Evolutionary conservation across 108 stramenopile genomes (phyloP).

Genomic region (Skeletonema menzelii): DNA sequence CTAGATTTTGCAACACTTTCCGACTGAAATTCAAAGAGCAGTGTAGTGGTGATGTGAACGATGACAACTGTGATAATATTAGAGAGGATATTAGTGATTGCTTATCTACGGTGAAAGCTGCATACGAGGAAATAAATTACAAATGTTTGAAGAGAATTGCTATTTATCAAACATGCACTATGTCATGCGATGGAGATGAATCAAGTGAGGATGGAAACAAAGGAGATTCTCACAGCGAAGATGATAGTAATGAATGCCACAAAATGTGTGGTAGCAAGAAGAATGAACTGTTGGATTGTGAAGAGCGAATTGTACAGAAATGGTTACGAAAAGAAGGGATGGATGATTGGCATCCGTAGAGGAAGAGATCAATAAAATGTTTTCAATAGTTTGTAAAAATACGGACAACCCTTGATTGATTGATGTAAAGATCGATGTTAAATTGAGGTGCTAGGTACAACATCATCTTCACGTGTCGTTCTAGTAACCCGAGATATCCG

Average conservation of each 20-base stretch:
- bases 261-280: background rate
- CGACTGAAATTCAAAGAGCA: slow-evolving; percentile 1
- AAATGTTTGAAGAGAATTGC: background rate
- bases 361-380: background rate
- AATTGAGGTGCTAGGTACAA: background rate
- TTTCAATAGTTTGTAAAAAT: background rate
- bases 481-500: slow-evolving; percentile 10
- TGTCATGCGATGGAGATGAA: background rate
- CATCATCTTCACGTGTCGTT: background rate
- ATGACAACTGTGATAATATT: background rate
- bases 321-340: background rate
- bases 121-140: background rate
- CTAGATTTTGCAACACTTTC: background rate
- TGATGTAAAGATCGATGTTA: background rate
- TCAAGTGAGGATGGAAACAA: background rate
- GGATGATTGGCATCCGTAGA: background rate
- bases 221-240: background rate
- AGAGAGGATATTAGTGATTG: background rate
- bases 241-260: background rate
- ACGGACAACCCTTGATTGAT: too few species aligned
- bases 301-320: background rate
- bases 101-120: background rate
- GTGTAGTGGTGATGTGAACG: background rate
- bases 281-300: slow-evolving; percentile 1
- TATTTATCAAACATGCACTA: background rate